Conservation (phyloP, 2,329 filamentous ascomycete genomes). For the Macrophomina phaseolina region DNA sequence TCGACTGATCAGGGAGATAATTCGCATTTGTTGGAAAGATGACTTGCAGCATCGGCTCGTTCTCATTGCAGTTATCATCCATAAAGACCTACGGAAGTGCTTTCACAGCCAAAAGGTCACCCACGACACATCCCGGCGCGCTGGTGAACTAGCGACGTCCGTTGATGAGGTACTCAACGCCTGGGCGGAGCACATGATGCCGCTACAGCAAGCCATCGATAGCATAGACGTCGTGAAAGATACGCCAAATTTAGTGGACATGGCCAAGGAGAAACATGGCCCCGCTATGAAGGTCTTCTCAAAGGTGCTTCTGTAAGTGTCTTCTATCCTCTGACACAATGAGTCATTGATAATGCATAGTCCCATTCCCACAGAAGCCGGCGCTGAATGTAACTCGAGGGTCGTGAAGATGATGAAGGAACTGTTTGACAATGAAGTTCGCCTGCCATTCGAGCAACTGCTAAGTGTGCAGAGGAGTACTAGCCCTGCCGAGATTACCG, state of each 20-base stretch:
- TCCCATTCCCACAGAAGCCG: slow-evolving; percentile 2
- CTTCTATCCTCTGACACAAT: not conserved
- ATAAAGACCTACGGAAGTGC: not conserved
- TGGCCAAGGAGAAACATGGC: slow-evolving; percentile 1
- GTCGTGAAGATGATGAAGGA: not conserved
- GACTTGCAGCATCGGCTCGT: not conserved
- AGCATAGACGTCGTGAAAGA: not conserved
- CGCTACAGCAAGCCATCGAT: not conserved
- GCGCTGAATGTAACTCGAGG: not conserved
- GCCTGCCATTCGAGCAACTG: not conserved
- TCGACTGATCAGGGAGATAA: not conserved
- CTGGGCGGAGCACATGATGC: not conserved
- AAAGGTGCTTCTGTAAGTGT: not conserved
- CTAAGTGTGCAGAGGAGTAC: not conserved
- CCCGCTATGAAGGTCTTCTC: not conserved
- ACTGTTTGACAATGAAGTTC: slow-evolving; percentile 2
- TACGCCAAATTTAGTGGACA: not conserved
- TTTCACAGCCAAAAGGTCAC: not conserved
- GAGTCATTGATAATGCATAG: slow-evolving; percentile 5
- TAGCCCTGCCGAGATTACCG: not conserved
- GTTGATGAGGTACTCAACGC: not conserved
- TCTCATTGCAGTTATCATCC: not conserved
- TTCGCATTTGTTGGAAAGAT: not conserved
- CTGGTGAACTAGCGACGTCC: not conserved
- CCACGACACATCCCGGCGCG: not conserved